Base-by-base conservation (phyloP, 257 asterid genomes). In the Solanum arcanum region DNA sequence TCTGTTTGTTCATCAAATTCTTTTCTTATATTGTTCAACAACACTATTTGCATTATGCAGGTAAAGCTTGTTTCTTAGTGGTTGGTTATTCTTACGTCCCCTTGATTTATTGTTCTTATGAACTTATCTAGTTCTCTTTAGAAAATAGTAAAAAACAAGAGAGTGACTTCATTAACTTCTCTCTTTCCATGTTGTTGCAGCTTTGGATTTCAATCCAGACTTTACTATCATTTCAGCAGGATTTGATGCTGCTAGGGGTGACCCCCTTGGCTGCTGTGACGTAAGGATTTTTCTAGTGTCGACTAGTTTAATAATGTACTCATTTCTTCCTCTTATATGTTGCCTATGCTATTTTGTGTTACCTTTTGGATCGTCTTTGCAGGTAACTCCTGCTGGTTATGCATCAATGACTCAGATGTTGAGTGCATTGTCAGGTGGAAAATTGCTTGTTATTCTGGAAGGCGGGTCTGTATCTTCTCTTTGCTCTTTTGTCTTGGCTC, bases 181-280 rank as follows among this genome's bases (percentile, higher is more conserved):
- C 69, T 81, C 46, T 86, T 78, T 85, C 25, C 74, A 78, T 60
- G 44, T 87, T 70, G 21, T 90, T 93, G 92, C 99, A 97, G 99
- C 96, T 87, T 92, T 95, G 80, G 95, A 92, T 89, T 97, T 94
- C 88, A 92, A 92, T 89, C 98, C 99, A 68, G 99, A 97, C 89
- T 95, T 96, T 74, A 97, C 98, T 5, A 96, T 97, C 83, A 96
- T 97, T 83, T 97, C 99, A 88, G 99, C 99, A 86, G 99, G 99
- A 90, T 97, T 97, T 94, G 99, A 97, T 93, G 99, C 99, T 90
- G 99, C 99, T 60, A 94, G 99, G 86, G 98, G 96, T 42, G 99
- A 97, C 88, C 99, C 99, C 77, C 99, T 97, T 88, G 99, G 99
- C 86, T 91, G 99, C 92, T 97, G 99, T 85, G 98, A 97, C 90